Conservation (phyloP, 441 rosid genomes). For the Aleurites moluccanus region DNA sequence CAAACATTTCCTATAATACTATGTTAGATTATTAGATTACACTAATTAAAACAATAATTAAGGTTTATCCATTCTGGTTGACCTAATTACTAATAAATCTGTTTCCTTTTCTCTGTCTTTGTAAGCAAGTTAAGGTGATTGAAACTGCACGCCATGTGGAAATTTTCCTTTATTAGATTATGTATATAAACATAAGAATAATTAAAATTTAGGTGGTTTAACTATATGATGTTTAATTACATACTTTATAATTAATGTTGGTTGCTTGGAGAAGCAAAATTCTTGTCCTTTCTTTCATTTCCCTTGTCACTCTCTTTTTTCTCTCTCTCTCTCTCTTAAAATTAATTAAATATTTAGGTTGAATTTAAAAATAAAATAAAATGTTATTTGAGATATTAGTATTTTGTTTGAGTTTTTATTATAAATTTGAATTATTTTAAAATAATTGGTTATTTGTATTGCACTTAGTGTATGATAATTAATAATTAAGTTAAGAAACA, state of each 20-base stretch:
- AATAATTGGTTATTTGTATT: background rate
- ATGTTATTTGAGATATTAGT: background rate
- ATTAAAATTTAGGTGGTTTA: conserved; percentile 18
- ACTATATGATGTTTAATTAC: conserved; percentile 11
- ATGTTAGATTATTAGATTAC: conserved; percentile 3
- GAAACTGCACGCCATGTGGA: conserved; percentile 32
- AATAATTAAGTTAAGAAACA: background rate
- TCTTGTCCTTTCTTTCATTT: background rate
- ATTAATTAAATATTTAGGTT: no score
- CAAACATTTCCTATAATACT: background rate
- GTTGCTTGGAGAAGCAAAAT: conserved; percentile 5
- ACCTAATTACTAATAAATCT: conserved; percentile 24
- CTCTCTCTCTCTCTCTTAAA: background rate
- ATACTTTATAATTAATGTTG: conserved; percentile 8
- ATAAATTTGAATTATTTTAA: no score
- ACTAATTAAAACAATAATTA: background rate
- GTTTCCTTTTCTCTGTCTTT: conserved; percentile 14
- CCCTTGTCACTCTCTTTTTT: background rate
- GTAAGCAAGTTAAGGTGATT: conserved; percentile 43
- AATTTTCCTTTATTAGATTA: background rate
- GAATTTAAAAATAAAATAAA: no score
- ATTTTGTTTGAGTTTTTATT: background rate
- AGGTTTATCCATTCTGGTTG: conserved; percentile 34
- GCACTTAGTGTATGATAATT: background rate
- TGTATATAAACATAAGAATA: background rate